Percentiles rank a stretch among this genome's conserved stretches.
Evolutionary conservation across 441 rosid species (phyloP).

Genomic region (Manihot esculenta): DNA sequence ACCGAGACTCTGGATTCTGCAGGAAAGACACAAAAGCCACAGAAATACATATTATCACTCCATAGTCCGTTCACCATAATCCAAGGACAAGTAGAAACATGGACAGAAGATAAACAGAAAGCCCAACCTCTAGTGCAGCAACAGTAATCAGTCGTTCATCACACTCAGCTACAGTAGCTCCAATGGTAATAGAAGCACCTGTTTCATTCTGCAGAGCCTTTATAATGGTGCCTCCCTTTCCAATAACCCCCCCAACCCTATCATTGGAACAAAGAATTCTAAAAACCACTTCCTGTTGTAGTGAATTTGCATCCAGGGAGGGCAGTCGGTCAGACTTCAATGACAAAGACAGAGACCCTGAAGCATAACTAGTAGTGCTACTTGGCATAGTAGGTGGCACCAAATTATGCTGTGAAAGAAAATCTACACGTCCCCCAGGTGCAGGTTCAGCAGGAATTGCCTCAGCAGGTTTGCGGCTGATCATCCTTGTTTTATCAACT

Average conservation of each 20-base stretch:
- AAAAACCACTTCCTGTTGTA: slow-evolving; percentile 58
- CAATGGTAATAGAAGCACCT: slow-evolving; percentile 75
- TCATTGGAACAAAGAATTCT: slow-evolving; percentile 74
- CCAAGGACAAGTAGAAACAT: slow-evolving; percentile 8
- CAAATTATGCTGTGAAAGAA: slow-evolving; percentile 42
- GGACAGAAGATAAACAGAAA: slow-evolving; percentile 10
- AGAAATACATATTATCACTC: slow-evolving; percentile 21
- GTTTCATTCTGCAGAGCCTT: slow-evolving; percentile 73
- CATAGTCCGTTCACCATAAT: slow-evolving; percentile 18
- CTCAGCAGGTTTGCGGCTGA: slow-evolving; percentile 43
- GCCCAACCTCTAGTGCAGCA: slow-evolving; percentile 74
- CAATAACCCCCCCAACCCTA: slow-evolving; percentile 81
- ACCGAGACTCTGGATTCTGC: slow-evolving; percentile 62
- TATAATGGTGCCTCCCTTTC: slow-evolving; percentile 76
- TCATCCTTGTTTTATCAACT: slow-evolving; percentile 48
- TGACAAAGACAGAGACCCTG: slow-evolving; percentile 41
- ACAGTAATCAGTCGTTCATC: slow-evolving; percentile 79
- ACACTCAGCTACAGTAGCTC: slow-evolving; percentile 56
- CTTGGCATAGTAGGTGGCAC: slow-evolving; percentile 38
- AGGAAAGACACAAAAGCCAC: slow-evolving; percentile 37
- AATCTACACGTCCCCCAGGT: slow-evolving; percentile 39
- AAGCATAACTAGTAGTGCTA: slow-evolving; percentile 39
- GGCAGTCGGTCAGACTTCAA: slow-evolving; percentile 41
- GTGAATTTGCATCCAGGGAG: slow-evolving; percentile 30
- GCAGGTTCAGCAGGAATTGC: slow-evolving; percentile 39